Evolutionary conservation across 371 early-diverging fungal species (phyloP), one percentile per base, ranked within the genome.

Genomic region (Mucor saturninus): DNA sequence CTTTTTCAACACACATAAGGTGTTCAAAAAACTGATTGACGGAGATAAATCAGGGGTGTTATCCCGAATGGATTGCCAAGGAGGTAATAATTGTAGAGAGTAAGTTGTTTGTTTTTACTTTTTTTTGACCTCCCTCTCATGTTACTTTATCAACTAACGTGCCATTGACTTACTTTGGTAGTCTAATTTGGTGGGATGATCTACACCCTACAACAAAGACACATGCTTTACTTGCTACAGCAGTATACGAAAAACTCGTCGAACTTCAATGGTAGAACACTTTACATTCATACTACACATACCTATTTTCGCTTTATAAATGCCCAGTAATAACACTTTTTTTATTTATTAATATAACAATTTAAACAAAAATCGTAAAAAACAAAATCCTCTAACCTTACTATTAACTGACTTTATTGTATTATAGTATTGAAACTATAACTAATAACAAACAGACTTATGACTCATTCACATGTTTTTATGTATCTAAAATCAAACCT

Each of bases 121-220:
- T 5, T 5, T n/a, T 2, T 40, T 40, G 40, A 40, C 14, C 43
- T 43, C 15, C 15, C 15, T 3, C 9, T 7, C 21, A 21, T 21
- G 21, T 15, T 26, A 14, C 37, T n/a, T 40, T 31, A 32, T 31
- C 1, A 30, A 49, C 21, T 9, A 6, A 3, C n/a, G 15, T 31
- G 4, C 13, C 21, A 43, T 45, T 46, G 1, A 30, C 15, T 11
- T 43, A 5, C 14, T 48, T 42, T 38, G 31, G 30, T 62, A 67
- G 62, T 14, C 54, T 52, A 29, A 30, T 67, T 46, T 67, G 63
- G 63, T 67, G 68, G 68, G 63, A 67, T 38, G 21, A 58, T 21
- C 52, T 58, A 37, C 68, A 67, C 29, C 55, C 35, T 30, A 49
- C 68, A 3, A 58, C 59, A n/a, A 29, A 26, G 8, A 45, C 46